Conservation (phyloP, 306 rosid genomes). For the Coriaria nepalensis region DNA sequence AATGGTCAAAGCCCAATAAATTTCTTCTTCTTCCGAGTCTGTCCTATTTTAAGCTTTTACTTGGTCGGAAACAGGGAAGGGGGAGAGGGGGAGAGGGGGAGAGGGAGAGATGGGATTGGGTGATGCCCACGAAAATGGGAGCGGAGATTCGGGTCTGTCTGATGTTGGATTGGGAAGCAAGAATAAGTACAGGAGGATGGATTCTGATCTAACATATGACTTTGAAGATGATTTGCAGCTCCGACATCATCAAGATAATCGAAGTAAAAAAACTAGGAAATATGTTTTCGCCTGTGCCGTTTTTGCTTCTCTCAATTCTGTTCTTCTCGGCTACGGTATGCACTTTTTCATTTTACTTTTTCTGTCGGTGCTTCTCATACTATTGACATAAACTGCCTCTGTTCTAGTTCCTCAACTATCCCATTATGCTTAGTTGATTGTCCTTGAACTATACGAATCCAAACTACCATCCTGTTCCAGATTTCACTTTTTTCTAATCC, state of each 20-base stretch:
- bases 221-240: slow-evolving; percentile 29
- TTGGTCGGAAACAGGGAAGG: slow-evolving; percentile 2
- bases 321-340: slow-evolving; percentile 91
- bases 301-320: slow-evolving; percentile 92
- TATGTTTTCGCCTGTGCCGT: slow-evolving; percentile 80
- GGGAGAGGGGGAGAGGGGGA: no score
- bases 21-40: slow-evolving; percentile 8
- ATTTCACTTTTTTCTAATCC: no score
- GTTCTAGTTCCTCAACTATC: no score
- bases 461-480: no score
- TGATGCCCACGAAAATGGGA: slow-evolving; percentile 43
- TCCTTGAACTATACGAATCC: no score
- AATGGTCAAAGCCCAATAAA: slow-evolving; percentile 13
- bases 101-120: slow-evolving; percentile 35
- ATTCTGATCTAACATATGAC: slow-evolving; percentile 36
- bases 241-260: slow-evolving; percentile 24
- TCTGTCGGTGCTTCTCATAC: slow-evolving; percentile 2
- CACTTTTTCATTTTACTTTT: slow-evolving; percentile 4
- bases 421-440: no score
- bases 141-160: slow-evolving; percentile 48
- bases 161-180: slow-evolving; percentile 53
- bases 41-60: slow-evolving; percentile 5
- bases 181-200: slow-evolving; percentile 73
- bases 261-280: slow-evolving; percentile 35
- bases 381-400: not conserved